Evolutionary conservation across 257 asterid species (phyloP), one percentile per base, ranked within the genome.

Genomic region (Sherardia arvensis): DNA sequence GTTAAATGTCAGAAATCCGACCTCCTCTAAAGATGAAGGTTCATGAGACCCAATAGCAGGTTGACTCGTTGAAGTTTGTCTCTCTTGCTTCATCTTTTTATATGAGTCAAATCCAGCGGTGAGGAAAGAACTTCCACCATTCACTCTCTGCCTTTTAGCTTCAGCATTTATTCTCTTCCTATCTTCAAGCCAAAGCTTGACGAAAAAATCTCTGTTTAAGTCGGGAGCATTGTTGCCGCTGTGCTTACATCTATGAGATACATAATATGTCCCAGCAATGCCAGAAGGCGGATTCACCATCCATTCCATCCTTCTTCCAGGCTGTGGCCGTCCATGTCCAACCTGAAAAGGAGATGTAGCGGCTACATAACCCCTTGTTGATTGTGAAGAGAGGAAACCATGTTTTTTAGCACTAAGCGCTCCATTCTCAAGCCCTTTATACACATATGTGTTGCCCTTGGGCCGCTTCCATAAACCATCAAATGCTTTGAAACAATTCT

Each of bases 1-100:
- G 43, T 9, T 58, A 15, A 70, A 59, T 17, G n/a, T 36, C 32
- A 10, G 38, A 43, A 73, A 67, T 51, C 66, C 71, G 69, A 89
- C 97, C 96, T 92, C 97, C 78, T 89, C 97, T 36, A 74, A 59
- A 53, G 97, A 89, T 53, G 78, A 67, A 59, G 97, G 97, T 73
- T 82, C 72, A 64, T 87, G 72, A 70, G 69, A 66, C 62, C 99
- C 99, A 21, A 87, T 79, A 75, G 84, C 85, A 58, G 95, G 74
- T 73, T 89, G 95, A 80, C 95, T 92, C 45, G 83, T 73, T 48
- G 94, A 94, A 56, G 95, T 90, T 71, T 92, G 96, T 72, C 78
- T 80, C 64, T 51, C 66, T 62, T 87, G 79, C 79, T 84, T 85
- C 53, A 71, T 49, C 71, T 77, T 67, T 45, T 36, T 56, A 62